Base-by-base conservation (phyloP, 257 asterid genomes). In the Solanum sejunctum region DNA sequence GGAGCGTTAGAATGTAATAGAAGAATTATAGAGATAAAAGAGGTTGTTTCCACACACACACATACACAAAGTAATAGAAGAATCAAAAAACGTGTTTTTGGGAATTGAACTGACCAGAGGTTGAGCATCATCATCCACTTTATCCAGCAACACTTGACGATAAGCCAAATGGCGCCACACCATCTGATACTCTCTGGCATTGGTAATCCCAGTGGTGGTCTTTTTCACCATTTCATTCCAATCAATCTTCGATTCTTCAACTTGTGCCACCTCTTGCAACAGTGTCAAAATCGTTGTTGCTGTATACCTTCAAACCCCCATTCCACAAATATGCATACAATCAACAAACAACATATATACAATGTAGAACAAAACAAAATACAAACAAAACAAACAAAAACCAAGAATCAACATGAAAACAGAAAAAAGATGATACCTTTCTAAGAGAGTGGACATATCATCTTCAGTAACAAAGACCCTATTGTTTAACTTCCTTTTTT, bases 141-240 rank as follows among this genome's bases (percentile, higher is more conserved):
- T 88, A 84, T 94, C 96, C 2, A 63, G 67, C 87, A 95, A 91
- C 84, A 89, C 83, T 66, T 93, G 87, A 1, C 92, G 94, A 85
- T 95, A 95, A 9, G 99, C 98, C 85, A 95, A 89, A 89, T 93
- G 95, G 60, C 99, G 95, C 98, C 98, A 95, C 61, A 95, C 85
- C 93, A 88, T 90, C 70, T 92, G 99, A 84, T 92, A 94, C 89
- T 95, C 99, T 83, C 93, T 91, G 4, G 97, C 94, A 87, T 88
- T 84, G 3, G 94, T 86, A 82, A 95, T 95, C 79, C 97, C 99
- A 2, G 98, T 93, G 12, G 87, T 43, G 17, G 96, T 91, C 86
- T 92, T 95, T 89, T 89, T 90, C 86, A 86, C 97, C 90, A 93
- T 21, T 56, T 70, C 91, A 82, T 89, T 88, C 99, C 99, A 95